Conservation (phyloP, 2,329 filamentous ascomycete species). For the Colletotrichum plurivorum region DNA sequence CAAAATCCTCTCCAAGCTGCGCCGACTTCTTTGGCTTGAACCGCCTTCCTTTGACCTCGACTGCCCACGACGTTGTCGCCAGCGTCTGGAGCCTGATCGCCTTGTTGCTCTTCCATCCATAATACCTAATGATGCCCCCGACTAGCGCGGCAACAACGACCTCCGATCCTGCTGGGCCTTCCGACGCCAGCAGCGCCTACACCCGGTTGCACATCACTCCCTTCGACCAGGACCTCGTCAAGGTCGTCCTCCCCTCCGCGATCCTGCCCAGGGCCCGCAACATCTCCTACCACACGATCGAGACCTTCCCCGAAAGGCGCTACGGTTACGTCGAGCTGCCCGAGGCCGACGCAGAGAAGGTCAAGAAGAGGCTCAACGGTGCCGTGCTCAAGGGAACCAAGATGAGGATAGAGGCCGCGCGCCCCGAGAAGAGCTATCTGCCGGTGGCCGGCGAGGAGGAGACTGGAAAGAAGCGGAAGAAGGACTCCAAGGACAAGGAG, state of each 20-base stretch:
- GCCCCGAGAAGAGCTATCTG: constrained; percentile 69
- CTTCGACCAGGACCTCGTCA: constrained; percentile 81
- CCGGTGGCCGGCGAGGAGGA: constrained; percentile 51
- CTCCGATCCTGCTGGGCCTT: constrained; percentile 17
- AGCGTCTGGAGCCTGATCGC: constrained; percentile 8
- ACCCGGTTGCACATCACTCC: constrained; percentile 89
- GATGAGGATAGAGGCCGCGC: constrained; percentile 86
- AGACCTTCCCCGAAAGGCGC: constrained; percentile 89
- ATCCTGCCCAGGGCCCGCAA: constrained; percentile 78
- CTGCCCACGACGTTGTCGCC: constrained; percentile 26
- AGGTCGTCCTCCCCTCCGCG: constrained; percentile 78
- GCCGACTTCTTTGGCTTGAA: constrained; percentile 17
- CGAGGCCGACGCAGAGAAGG: constrained; percentile 84
- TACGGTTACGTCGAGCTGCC: constrained; percentile 95
- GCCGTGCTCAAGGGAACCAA: constrained; percentile 87
- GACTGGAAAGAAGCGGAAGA: constrained; percentile 58
- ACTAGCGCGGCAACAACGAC: constrained; percentile 9
- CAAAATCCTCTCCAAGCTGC: constrained; percentile 31
- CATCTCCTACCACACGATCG: constrained; percentile 88
- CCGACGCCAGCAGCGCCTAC: constrained; percentile 47
- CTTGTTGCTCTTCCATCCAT: not conserved
- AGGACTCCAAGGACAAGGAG: constrained; percentile 51
- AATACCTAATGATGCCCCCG: constrained; percentile 34
- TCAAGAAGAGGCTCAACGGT: constrained; percentile 93
- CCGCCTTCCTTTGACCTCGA: constrained; percentile 25